Evolutionary conservation across 73 alveolate species (phyloP), one percentile per base, ranked within the genome.

Genomic region (Paramecium tetraurelia): DNA sequence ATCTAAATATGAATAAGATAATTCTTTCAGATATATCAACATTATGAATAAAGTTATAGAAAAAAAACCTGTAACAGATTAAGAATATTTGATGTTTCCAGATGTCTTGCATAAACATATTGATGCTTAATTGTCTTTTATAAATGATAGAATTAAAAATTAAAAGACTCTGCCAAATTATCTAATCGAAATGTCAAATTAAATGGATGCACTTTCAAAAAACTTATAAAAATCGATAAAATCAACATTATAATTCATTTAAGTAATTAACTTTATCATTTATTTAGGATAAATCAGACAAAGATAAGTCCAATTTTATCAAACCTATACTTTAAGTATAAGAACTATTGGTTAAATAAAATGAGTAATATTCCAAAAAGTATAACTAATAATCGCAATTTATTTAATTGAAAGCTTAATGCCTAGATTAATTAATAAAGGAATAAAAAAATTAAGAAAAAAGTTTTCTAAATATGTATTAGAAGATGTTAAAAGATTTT

Each of bases 401-500:
- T 21, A 72, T 72, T 36, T 43, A 5, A 36, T n/a, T 72, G 1
- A 72, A 72, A 46, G 90, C 90, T 11, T 44, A 40, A 43, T 80
- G 86, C 11, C 21, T 80, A 0, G 90, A 80, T 41, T 22, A 27
- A 46, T 11, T 80, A 24, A 44, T 80, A 9, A 80, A 80, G 18
- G 90, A 80, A 11, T 5, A 80, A 48, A 80, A 80, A 48, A 80
- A 80, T 80, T 20, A 33, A 11, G 90, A 80, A 80, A 80, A 80
- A 43, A 80, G 90, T n/a, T 80, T 80, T 44, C 6, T 41, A 22
- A 80, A 80, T 80, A 80, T 80, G 90, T 80, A 80, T 80, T 12
- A 80, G 12, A 80, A 80, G 48, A 80, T 80, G 90, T 44, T 80
- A 80, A 80, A 80, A 48, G 90, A 80, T 46, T 44, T 80, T 24